Percentiles rank a stretch among this genome's conserved stretches.
Conservation (phyloP, 495 filamentous ascomycete genomes). For the Gamarada debralockiae region DNA sequence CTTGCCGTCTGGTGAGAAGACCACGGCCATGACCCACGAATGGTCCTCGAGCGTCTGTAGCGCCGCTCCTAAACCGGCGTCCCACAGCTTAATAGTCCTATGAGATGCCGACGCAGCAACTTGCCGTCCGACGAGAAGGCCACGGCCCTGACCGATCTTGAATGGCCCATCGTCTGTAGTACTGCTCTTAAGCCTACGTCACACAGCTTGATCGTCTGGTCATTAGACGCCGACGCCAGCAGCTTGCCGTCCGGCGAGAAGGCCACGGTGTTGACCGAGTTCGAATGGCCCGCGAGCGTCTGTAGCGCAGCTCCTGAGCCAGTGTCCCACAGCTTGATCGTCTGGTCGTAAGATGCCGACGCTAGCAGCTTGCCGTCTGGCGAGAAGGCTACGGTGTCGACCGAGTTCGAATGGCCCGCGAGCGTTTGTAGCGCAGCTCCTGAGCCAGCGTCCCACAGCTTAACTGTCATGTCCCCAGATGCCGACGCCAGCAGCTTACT, state of each 20-base stretch:
- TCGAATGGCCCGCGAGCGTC: constrained; percentile 63
- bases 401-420: constrained; percentile 30
- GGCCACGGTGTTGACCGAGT: constrained; percentile 22
- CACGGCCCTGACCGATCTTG: constrained; percentile 33
- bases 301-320: constrained; percentile 67
- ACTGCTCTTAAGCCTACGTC: background rate
- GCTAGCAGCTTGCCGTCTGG: constrained; percentile 90
- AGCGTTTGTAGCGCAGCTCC: constrained; percentile 17
- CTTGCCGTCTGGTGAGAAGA: constrained; percentile 52
- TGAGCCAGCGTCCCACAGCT: background rate
- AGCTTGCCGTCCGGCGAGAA: constrained; percentile 24
- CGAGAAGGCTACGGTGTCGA: constrained; percentile 91
- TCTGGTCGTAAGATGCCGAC: constrained; percentile 77
- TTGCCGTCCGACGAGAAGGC: constrained; percentile 52
- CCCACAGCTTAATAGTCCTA: no score
- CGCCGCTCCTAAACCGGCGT: background rate
- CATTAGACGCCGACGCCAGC: no score
- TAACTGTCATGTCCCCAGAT: background rate
- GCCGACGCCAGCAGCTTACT: background rate
- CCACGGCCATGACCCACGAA: constrained; percentile 30
- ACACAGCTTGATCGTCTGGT: constrained; percentile 11
- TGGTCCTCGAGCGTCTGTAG: constrained; percentile 20
- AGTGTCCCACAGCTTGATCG: constrained; percentile 63
- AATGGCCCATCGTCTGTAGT: constrained; percentile 19
- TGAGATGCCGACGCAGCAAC: constrained; percentile 83